A percentile compares a stretch with the other conserved stretches of the same genome.
These are phyloP conservation scores for Podaxis sp. DNA, from an alignment of 768 basidiomycete species.

Conservation along the genomic window DNA sequence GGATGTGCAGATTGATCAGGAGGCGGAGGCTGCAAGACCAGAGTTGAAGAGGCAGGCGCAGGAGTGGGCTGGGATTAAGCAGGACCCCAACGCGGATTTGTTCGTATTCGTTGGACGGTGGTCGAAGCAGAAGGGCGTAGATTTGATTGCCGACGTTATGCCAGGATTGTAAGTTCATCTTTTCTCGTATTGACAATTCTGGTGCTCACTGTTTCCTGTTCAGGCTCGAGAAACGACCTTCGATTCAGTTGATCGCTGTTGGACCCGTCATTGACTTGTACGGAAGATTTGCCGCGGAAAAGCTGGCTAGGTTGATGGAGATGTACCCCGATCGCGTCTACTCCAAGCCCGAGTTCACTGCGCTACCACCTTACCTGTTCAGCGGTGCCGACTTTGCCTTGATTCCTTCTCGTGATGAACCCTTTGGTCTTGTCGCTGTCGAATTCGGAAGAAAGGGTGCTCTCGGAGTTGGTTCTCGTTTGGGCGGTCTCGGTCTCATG, in stretches of 20 bases:
- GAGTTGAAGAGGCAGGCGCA: slow-evolving; percentile 91
- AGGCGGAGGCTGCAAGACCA: slow-evolving; percentile 86
- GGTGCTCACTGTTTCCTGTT: slow-evolving; percentile 12
- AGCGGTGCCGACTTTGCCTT: slow-evolving; percentile 94
- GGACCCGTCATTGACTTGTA: slow-evolving; percentile 96
- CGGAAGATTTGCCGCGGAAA: slow-evolving; percentile 94
- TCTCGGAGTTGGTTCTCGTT: slow-evolving; percentile 89
- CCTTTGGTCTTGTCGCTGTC: slow-evolving; percentile 93
- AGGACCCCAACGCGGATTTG: slow-evolving; percentile 85
- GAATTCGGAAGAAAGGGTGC: slow-evolving; percentile 97
- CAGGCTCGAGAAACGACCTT: slow-evolving; percentile 82
- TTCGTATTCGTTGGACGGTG: slow-evolving; percentile 98
- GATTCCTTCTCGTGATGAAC: slow-evolving; percentile 95
- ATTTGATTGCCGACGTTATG: slow-evolving; percentile 95
- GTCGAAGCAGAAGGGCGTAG: slow-evolving; percentile 99
- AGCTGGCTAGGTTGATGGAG: slow-evolving; percentile 90
- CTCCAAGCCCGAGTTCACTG: slow-evolving; percentile 97
- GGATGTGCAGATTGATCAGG: slow-evolving; percentile 75
- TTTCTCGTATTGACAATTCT: background rate
- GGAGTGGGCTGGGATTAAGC: slow-evolving; percentile 92
- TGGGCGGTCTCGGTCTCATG: slow-evolving; percentile 95
- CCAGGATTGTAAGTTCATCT: slow-evolving; percentile 66
- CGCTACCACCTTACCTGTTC: slow-evolving; percentile 90
- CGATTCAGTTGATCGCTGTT: slow-evolving; percentile 84
- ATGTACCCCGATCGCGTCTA: slow-evolving; percentile 91